Base-by-base conservation (phyloP, 805 yeast genomes). In the Saccharomyces eubayanus region DNA sequence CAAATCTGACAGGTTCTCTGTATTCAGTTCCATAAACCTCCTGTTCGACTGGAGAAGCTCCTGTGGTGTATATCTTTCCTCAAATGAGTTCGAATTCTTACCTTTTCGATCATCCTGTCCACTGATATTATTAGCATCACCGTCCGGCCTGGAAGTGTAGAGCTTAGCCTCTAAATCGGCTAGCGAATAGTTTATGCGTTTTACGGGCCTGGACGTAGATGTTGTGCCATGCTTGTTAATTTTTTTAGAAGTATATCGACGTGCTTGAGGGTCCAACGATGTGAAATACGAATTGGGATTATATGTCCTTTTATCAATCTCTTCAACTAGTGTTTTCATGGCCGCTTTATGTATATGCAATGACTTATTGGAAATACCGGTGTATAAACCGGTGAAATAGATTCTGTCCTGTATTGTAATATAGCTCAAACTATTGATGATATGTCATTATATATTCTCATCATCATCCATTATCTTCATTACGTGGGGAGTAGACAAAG, bases 221-320 rank as follows among this genome's bases (percentile, higher is more conserved):
- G 51, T 31, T 5, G 56, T 53, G 8, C 58, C 49, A 21, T 41
- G 46, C 20, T 55, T 55, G 12, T 55, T 56, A 21, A 56, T 57
- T 28, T 58, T 56, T 43, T 57, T 59, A n/a, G 57, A 48, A 29
- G 60, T 59, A 49, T 56, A 62, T 11, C 64, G 51, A 28, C 63
- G 53, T 20, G 59, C 53, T 24, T 57, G 59, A 10, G 63, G 60
- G 47, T 60, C 63, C 46, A 56, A 48, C 5, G 64, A 56, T 6
- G 72, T 65, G 52, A 61, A 69, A 50, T 70, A 70, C 0, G 64
- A 57, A 52, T 68, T 64, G 6, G 72, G 72, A 53, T 68, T 62
- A 47, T 67, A 69, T 1, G 66, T 64, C 46, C 56, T 67, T 43
- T 54, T 57, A 50, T 70, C 65, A 20, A 70, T 68, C 53, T 69